Base-by-base conservation (phyloP, 2,329 filamentous ascomycete genomes). In the Beauveria varroae region DNA sequence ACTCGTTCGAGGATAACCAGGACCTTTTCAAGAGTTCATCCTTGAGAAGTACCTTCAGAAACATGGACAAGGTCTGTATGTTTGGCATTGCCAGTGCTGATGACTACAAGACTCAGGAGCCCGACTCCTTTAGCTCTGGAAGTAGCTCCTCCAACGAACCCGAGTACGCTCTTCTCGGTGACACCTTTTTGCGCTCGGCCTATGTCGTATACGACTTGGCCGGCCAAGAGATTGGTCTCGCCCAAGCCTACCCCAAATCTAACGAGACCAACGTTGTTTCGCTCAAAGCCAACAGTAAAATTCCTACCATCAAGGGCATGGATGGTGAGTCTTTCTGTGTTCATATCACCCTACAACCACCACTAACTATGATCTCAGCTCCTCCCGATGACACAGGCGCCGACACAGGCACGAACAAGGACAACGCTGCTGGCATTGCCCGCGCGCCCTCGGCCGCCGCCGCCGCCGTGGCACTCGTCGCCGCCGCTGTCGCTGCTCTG, bases 171-270 rank as follows among this genome's bases (percentile, higher is more conserved):
- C 70, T 85, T n/a, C 74, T 85, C n/a, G 83, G 83, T 12, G 83
- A 84, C 66, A 83, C 81, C 1, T 83, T 86, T 68, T 64, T 85
- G 64, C 78, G 83, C 37, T 82, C 80, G 12, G 81, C 80, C 24
- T 85, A 85, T 67, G 79, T 82, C 56, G 81, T 83, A 59, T 84
- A 83, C 68, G 81, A 85, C 66, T 68, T 83, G 47, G 73, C 72
- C 59, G 78, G 81, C 69, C 68, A 79, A 66, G 72, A 81, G 71
- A 73, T 85, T 59, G 80, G 73, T 62, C 67, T 85, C 5, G 81
- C 81, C 14, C 81, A 81, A 72, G 76, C 83, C 54, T 82, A 81
- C 64, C 68, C 81, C 58, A 79, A 81, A 67, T 72, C 73, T 63
- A 77, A 74, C 34, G 68, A 71, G 24, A 75, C 72, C 52, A 75